phyloP scores from a whole-genome alignment of 441 rosid genomes.

The Populus hybrid region DNA sequence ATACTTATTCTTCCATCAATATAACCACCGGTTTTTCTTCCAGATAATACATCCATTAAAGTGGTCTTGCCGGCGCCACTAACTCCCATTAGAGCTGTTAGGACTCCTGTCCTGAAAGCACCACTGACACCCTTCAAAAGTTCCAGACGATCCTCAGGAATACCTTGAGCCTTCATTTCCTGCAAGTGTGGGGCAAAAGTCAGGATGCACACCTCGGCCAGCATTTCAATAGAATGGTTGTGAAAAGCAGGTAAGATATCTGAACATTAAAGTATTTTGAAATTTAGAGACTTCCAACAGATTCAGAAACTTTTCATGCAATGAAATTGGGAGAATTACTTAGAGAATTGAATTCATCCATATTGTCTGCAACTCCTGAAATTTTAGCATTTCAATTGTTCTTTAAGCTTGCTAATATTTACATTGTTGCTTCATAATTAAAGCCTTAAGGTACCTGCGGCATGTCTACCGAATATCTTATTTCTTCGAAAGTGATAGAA shows the following conservation, averaged over 20 bases:
- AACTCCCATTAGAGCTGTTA: constrained; percentile 67
- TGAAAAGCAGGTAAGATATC: not conserved
- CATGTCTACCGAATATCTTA: constrained; percentile 63
- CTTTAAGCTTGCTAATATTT: not conserved
- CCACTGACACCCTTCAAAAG: constrained; percentile 63
- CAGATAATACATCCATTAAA: constrained; percentile 70
- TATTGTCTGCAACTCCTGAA: not conserved
- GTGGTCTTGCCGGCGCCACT: constrained; percentile 84
- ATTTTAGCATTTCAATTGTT: not conserved
- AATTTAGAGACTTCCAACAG: not conserved
- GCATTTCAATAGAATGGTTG: not conserved
- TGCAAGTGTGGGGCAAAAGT: constrained; percentile 17
- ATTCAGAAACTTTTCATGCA: not conserved
- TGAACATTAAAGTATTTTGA: not conserved
- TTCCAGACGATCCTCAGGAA: constrained; percentile 42
- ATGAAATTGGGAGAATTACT: not conserved
- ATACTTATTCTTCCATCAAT: constrained; percentile 49
- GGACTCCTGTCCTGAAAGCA: constrained; percentile 71
- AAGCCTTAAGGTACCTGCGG: constrained; percentile 48
- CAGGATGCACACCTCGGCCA: not conserved
- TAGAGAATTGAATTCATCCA: not conserved
- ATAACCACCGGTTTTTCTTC: constrained; percentile 71
- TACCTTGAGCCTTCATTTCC: constrained; percentile 66
- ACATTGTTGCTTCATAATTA: not conserved
- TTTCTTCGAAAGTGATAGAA: constrained; percentile 53